Conservation (phyloP, 2,329 filamentous ascomycete species). For the Cercospora berteroae region DNA sequence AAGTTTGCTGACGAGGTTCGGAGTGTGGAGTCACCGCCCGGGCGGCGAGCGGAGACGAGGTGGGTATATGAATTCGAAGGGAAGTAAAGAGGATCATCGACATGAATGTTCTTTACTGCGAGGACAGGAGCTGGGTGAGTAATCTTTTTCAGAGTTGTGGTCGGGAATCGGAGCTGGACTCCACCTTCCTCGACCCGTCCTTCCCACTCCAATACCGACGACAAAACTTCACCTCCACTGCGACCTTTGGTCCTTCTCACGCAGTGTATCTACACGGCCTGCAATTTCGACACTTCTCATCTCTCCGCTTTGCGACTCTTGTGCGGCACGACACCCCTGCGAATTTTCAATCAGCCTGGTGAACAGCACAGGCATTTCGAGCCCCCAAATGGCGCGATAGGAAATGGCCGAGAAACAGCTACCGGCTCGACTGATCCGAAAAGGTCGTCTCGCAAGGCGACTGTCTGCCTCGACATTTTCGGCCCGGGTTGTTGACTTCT, state of each 20-base stretch:
- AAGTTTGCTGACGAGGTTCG: neutral
- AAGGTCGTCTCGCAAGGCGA: neutral
- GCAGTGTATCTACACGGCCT: neutral
- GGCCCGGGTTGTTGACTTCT: neutral
- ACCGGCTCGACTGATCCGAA: neutral
- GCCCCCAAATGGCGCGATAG: neutral
- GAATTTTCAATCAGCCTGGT: neutral
- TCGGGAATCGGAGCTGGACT: neutral
- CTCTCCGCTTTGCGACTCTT: neutral
- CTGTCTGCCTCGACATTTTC: neutral
- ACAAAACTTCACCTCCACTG: neutral
- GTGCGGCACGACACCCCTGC: neutral
- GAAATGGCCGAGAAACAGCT: neutral
- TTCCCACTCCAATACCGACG: neutral
- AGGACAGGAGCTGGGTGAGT: neutral
- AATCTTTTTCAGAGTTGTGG: neutral
- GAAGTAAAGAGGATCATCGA: neutral
- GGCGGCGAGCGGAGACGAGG: constrained; percentile 34
- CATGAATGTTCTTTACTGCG: neutral
- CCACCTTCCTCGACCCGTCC: neutral
- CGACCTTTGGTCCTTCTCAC: neutral
- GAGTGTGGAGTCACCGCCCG: neutral
- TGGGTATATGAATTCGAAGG: constrained; percentile 25
- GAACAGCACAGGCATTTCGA: neutral
- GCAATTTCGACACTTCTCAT: neutral